A percentile compares a stretch with the other conserved stretches of the same genome.
These are phyloP conservation scores for Neurospora sp. DNA, from an alignment of 495 filamentous ascomycete genomes.

Conservation along the genomic window DNA sequence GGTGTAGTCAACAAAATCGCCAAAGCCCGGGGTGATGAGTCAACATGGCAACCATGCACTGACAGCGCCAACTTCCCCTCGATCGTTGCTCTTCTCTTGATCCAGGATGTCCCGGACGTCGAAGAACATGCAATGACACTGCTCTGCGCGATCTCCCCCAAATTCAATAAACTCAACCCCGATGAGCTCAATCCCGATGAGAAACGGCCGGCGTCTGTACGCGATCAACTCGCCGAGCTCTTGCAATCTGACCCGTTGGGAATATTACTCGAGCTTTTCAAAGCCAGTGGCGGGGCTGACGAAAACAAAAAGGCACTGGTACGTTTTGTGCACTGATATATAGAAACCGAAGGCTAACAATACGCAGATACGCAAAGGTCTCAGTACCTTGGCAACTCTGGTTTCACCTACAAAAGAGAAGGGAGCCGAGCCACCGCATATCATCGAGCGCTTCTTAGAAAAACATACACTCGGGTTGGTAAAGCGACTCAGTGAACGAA, in stretches of 20 bases:
- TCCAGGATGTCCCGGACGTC: constrained; percentile 56
- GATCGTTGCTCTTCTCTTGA: constrained; percentile 69
- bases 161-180: constrained; percentile 47
- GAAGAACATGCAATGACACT: constrained; percentile 58
- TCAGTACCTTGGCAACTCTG: constrained; percentile 57
- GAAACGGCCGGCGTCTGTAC: background rate
- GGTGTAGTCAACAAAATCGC: constrained; percentile 77
- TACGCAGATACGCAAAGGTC: constrained; percentile 45
- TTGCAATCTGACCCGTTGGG: constrained; percentile 64
- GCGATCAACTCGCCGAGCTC: constrained; percentile 47
- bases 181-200: background rate
- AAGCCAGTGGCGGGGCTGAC: constrained; percentile 60
- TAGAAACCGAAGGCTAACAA: constrained; percentile 9
- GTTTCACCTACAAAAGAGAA: constrained; percentile 39
- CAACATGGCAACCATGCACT: constrained; percentile 27
- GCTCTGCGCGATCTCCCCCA: constrained; percentile 52
- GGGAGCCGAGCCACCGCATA: constrained; percentile 42
- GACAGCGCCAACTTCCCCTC: constrained; percentile 61
- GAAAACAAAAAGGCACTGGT: constrained; percentile 45
- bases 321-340: constrained; percentile 1
- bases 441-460: constrained; percentile 73
- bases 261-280: constrained; percentile 74
- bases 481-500: constrained; percentile 64
- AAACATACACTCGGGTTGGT: constrained; percentile 82
- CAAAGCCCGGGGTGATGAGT: constrained; percentile 50